Conservation (phyloP, 192 early-diverging fungal genomes). For the Backusella australiensis region DNA sequence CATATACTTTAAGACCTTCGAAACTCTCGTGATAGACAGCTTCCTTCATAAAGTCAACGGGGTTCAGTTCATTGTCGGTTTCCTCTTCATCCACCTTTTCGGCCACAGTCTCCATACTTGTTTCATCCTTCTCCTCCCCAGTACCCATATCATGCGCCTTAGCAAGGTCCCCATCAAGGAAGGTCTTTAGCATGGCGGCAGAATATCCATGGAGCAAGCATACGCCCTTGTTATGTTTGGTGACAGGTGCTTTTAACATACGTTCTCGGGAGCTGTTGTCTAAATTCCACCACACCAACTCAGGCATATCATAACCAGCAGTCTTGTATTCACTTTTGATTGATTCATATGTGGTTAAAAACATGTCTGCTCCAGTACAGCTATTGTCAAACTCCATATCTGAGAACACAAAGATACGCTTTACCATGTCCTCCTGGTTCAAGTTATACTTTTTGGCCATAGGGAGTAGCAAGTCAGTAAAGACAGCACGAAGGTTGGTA, state of each 20-base stretch:
- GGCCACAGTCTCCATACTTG: neutral
- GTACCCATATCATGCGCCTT: neutral
- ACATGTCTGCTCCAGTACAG: neutral
- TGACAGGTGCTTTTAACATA: conserved; percentile 33
- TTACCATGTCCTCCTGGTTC: conserved; percentile 42
- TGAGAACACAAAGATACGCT: conserved; percentile 50
- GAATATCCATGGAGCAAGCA: conserved; percentile 48
- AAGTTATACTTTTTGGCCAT: conserved; percentile 38
- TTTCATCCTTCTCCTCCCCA: neutral
- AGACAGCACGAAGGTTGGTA: conserved; percentile 41
- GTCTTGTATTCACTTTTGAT: conserved; percentile 27
- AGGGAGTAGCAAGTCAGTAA: conserved; percentile 32
- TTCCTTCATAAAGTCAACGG: conserved; percentile 30
- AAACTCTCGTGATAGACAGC: conserved; percentile 8
- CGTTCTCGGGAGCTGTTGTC: neutral
- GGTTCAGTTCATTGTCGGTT: neutral
- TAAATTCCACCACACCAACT: conserved; percentile 54
- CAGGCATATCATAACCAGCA: conserved; percentile 47
- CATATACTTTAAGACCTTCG: neutral
- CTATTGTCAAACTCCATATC: conserved; percentile 50
- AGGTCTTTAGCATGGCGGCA: conserved; percentile 42
- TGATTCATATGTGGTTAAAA: conserved; percentile 37
- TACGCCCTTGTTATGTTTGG: conserved; percentile 24
- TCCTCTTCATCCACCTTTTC: neutral
- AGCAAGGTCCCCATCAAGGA: conserved; percentile 32